These are phyloP conservation scores for Fraxinus platypoda DNA, from an alignment of 305 asterid genomes.

Conservation along the genomic window DNA sequence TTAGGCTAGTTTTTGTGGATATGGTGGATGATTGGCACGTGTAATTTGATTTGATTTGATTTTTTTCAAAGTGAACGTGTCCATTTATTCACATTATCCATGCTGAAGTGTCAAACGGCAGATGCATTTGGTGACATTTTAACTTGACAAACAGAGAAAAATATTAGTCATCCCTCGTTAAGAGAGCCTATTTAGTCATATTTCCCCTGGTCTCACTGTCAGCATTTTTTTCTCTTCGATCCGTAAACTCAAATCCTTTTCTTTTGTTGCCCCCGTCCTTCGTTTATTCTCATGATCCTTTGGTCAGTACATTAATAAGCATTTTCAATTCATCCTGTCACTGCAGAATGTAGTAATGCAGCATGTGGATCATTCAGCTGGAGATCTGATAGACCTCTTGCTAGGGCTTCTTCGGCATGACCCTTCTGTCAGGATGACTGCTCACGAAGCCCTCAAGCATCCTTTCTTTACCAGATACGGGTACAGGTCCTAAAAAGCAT, in stretches of 20 bases:
- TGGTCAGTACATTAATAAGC: not conserved
- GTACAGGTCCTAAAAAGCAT: not conserved
- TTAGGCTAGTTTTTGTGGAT: not conserved
- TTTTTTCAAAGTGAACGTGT: not conserved
- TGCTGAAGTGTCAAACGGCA: not conserved
- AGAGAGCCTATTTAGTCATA: not conserved
- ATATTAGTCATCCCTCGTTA: not conserved
- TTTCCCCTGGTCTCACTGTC: not conserved
- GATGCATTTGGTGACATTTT: not conserved
- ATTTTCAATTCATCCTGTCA: not conserved
- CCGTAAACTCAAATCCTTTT: not conserved
- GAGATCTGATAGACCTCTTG: constrained; percentile 70
- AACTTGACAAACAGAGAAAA: not conserved
- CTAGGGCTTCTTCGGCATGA: constrained; percentile 77
- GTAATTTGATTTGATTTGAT: not conserved
- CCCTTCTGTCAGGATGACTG: constrained; percentile 65
- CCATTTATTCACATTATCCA: not conserved
- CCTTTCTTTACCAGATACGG: constrained; percentile 51
- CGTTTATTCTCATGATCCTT: not conserved
- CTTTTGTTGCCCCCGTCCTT: not conserved
- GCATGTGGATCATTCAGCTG: constrained; percentile 88
- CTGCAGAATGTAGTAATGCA: constrained; percentile 65
- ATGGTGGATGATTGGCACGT: not conserved
- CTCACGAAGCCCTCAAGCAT: constrained; percentile 69
- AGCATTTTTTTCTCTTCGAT: not conserved